Percentiles rank a stretch among this genome's conserved stretches.
Conservation (phyloP, 2,329 filamentous ascomycete genomes). For the Colletotrichum sidae region DNA sequence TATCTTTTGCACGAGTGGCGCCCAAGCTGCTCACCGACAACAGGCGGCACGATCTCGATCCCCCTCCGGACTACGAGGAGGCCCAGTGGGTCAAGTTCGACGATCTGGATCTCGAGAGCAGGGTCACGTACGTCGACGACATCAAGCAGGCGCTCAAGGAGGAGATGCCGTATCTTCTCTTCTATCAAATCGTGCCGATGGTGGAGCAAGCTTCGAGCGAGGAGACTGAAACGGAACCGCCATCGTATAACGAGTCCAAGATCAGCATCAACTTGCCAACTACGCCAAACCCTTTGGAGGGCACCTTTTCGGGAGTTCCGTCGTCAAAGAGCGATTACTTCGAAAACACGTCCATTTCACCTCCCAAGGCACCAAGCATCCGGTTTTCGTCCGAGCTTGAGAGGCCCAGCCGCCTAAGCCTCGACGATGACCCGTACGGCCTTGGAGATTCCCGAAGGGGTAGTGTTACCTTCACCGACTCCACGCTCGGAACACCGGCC, state of each 20-base stretch:
- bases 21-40: conserved; percentile 71
- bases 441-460: conserved; percentile 58
- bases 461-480: conserved; percentile 63
- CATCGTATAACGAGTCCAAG: conserved; percentile 68
- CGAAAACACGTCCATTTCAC: conserved; percentile 50
- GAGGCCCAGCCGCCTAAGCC: conserved; percentile 58
- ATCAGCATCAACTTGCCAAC: conserved; percentile 51
- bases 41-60: conserved; percentile 64
- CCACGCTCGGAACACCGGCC: conserved; percentile 51
- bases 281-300: conserved; percentile 45
- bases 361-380: conserved; percentile 59
- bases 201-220: conserved; percentile 72
- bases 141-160: conserved; percentile 79
- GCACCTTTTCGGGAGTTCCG: conserved; percentile 40
- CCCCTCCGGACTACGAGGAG: conserved; percentile 74
- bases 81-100: conserved; percentile 93
- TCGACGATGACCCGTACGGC: conserved; percentile 52
- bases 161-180: conserved; percentile 95
- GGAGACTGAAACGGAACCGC: conserved; percentile 62
- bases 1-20: conserved; percentile 85
- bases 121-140: conserved; percentile 83
- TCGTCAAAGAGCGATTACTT: conserved; percentile 58
- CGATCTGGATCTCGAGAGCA: conserved; percentile 76
- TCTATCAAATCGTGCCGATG: conserved; percentile 94
- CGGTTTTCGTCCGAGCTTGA: conserved; percentile 69